Evolutionary conservation across 2,329 filamentous ascomycete genomes (phyloP).

Genomic region (Fusarium sp.): DNA sequence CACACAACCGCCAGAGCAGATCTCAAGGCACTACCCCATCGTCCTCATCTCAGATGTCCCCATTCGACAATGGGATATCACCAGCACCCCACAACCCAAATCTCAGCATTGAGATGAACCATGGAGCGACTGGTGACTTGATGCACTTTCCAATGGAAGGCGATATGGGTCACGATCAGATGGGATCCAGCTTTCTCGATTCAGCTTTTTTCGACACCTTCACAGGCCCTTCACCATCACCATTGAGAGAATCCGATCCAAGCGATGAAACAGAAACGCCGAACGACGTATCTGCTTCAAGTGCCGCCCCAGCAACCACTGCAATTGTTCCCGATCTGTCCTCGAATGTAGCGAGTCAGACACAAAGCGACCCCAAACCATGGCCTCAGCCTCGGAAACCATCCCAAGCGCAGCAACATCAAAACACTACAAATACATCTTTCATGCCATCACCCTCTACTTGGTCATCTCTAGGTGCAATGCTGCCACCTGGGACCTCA

Average conservation of each 20-base stretch:
- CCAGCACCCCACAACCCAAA: slow-evolving; percentile 19
- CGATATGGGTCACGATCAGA: slow-evolving; percentile 19
- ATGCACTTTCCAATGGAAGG: slow-evolving; percentile 19
- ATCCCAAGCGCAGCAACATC: neutral
- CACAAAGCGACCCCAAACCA: neutral
- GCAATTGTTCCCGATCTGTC: neutral
- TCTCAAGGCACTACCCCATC: slow-evolving; percentile 35
- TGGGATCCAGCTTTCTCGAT: slow-evolving; percentile 23
- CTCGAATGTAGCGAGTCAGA: neutral
- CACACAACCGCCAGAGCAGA: slow-evolving; percentile 18
- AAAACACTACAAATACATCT: neutral
- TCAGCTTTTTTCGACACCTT: slow-evolving; percentile 37
- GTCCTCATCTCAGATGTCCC: slow-evolving; percentile 33
- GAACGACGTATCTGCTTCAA: neutral
- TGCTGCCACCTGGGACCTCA: slow-evolving; percentile 17
- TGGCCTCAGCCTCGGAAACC: slow-evolving; percentile 11
- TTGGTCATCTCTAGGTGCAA: slow-evolving; percentile 29
- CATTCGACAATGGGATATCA: slow-evolving; percentile 26
- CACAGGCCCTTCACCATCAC: slow-evolving; percentile 23
- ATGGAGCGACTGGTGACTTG: neutral
- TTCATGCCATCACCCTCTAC: slow-evolving; percentile 22
- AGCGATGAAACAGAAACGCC: slow-evolving; percentile 18
- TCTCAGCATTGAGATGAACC: neutral
- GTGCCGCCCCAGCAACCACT: neutral
- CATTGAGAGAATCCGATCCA: slow-evolving; percentile 8